Conservation (phyloP, 116 monocot genomes). For the Zostera marina region DNA sequence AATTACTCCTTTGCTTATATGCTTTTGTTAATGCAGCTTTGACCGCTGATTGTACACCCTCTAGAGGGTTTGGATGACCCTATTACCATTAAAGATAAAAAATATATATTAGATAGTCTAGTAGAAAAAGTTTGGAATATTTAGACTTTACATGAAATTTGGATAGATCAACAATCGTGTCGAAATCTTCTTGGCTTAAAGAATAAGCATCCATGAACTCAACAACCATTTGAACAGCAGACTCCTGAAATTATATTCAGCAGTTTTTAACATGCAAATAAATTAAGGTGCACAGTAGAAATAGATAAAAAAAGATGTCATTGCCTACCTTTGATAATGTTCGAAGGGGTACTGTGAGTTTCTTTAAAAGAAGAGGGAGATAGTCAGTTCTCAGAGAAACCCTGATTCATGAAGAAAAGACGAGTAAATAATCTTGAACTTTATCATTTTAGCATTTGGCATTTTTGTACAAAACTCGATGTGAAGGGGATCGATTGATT, state of each 20-base stretch:
- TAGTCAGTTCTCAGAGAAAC: constrained; percentile 60
- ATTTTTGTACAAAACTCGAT: too few species aligned
- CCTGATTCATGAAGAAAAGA: constrained; percentile 19
- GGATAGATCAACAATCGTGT: constrained; percentile 71
- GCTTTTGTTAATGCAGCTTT: constrained; percentile 87
- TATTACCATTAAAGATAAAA: constrained; percentile 9
- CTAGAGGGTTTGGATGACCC: constrained; percentile 75
- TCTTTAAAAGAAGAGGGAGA: constrained; percentile 54
- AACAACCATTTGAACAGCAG: constrained; percentile 73
- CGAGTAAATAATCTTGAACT: too few species aligned
- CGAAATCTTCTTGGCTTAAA: constrained; percentile 83
- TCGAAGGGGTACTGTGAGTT: constrained; percentile 59
- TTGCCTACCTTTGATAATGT: constrained; percentile 46
- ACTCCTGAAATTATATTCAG: constrained; percentile 34
- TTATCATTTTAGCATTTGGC: too few species aligned
- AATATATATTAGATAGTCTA: background rate
- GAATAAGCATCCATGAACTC: constrained; percentile 92
- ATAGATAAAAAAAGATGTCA: background rate
- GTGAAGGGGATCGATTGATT: constrained; percentile 1
- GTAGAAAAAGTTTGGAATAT: too few species aligned
- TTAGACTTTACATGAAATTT: constrained; percentile 49
- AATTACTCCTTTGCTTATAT: constrained; percentile 71
- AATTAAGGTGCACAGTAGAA: background rate
- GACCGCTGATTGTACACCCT: constrained; percentile 65
- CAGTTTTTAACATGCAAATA: too few species aligned